Evolutionary conservation across 2,329 filamentous ascomycete species (phyloP), one percentile per base, ranked within the genome.

Genomic region (Claviceps spartinae): DNA sequence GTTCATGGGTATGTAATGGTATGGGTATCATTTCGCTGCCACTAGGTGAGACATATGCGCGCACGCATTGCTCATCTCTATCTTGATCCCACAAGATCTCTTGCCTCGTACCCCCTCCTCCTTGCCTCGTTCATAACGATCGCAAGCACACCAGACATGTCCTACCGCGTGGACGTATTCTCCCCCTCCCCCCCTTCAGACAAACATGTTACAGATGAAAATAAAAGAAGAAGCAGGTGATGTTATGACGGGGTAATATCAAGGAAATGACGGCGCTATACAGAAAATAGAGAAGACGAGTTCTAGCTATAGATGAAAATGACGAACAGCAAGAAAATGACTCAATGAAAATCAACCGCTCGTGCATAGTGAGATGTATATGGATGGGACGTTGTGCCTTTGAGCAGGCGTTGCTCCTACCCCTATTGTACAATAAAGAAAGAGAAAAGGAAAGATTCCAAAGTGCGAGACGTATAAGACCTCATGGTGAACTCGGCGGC

Each of bases 291-390:
- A 22, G 30, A n/a, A 20, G 30, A 11, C 42, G 13, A 26, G 13
- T 7, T 44, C 13, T 3, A 44, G 20, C 8, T 40, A 2, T 24
- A 34, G 18, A 38, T 45, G 18, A 4, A 36, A 18, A 26, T 30
- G 37, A 49, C 51, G 37, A 47, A 51, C 54, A 51, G 48, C 52
- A 54, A 53, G 56, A 55, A 51, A 52, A 34, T 34, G 9, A 34
- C 30, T 34, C 30, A 52, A 51, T 54, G 51, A 54, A 49, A 52
- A 44, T 37, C 37, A 48, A 49, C 54, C 30, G 54, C 52, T 56
- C 37, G 16, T 53, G 48, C 42, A 43, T 38, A 20, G 38, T 36
- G n/a, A 37, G 26, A 42, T 42, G 45, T 2, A 16, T 24, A 4
- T 11, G 9, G 48, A 49, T 54, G 54, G 38, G 22, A 18, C 34